Conservation (phyloP, 768 basidiomycete genomes). For the Pleurotus platypus region DNA sequence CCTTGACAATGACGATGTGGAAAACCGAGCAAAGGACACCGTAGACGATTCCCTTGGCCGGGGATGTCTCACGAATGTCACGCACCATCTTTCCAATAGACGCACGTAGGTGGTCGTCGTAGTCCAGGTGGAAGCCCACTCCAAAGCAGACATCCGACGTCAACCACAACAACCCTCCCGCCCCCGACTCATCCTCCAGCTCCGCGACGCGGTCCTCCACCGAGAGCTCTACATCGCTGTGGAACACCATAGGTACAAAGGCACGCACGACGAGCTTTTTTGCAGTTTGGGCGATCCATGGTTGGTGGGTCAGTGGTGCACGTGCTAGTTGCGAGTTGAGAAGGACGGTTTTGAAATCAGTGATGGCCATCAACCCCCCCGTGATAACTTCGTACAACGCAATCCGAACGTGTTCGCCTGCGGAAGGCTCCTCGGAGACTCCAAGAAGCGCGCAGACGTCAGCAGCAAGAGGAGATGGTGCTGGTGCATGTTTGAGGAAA, state of each 20-base stretch:
- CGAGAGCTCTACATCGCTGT: background rate
- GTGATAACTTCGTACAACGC: constrained; percentile 15
- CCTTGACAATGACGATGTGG: constrained; percentile 16
- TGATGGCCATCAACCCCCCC: constrained; percentile 6
- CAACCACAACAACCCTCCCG: background rate
- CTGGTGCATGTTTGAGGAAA: background rate
- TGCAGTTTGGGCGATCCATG: background rate
- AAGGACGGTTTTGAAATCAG: background rate
- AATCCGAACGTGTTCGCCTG: constrained; percentile 11
- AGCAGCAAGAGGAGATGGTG: too few species aligned
- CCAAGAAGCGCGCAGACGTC: background rate
- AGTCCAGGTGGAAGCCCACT: constrained; percentile 17
- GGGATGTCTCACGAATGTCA: background rate
- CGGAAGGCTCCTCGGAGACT: background rate
- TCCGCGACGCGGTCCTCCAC: background rate
- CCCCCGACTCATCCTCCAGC: background rate
- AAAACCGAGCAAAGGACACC: constrained; percentile 17
- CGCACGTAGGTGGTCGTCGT: constrained; percentile 11
- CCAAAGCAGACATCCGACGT: constrained; percentile 10
- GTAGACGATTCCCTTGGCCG: background rate
- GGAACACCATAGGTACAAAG: background rate
- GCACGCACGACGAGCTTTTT: background rate
- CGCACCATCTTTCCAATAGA: background rate
- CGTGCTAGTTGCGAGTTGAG: constrained; percentile 8
- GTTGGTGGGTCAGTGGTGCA: background rate